These are phyloP conservation scores for Sophora flavescens DNA, from an alignment of 306 rosid genomes.

Conservation along the genomic window DNA sequence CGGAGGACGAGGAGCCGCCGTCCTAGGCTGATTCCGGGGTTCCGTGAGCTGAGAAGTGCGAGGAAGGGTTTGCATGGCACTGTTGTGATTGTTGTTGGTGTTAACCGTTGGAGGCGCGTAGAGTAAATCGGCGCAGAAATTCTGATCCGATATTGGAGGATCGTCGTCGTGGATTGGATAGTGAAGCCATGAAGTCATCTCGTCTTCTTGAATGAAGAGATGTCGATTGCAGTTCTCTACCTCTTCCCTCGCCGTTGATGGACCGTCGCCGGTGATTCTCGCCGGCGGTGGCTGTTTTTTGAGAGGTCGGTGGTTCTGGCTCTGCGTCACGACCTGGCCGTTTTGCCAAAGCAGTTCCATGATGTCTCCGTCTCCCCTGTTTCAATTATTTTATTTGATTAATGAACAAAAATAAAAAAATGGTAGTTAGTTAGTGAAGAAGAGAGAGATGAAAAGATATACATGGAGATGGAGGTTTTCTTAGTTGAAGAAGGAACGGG, in stretches of 20 bases:
- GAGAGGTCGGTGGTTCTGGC: slow-evolving; percentile 62
- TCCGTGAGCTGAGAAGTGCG: slow-evolving; percentile 40
- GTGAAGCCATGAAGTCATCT: slow-evolving; percentile 87
- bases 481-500: slow-evolving; percentile 55
- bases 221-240: slow-evolving; percentile 45
- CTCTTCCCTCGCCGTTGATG: slow-evolving; percentile 48
- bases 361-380: slow-evolving; percentile 72
- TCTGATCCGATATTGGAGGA: slow-evolving; percentile 56
- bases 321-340: slow-evolving; percentile 76
- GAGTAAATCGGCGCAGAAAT: slow-evolving; percentile 63
- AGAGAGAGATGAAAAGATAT: neutral
- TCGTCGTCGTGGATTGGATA: slow-evolving; percentile 68
- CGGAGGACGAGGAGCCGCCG: slow-evolving; percentile 54
- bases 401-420: neutral
- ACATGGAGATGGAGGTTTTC: slow-evolving; percentile 64
- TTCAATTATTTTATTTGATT: neutral
- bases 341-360: slow-evolving; percentile 87
- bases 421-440: neutral
- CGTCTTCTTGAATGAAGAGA: slow-evolving; percentile 80
- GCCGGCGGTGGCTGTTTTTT: slow-evolving; percentile 41
- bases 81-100: slow-evolving; percentile 13
- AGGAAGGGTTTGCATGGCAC: slow-evolving; percentile 35
- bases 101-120: slow-evolving; percentile 43
- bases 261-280: slow-evolving; percentile 42
- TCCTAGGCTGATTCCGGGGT: slow-evolving; percentile 28